These are phyloP conservation scores for Clitopilus passeckerianus DNA, from an alignment of 768 basidiomycete genomes.

Conservation along the genomic window DNA sequence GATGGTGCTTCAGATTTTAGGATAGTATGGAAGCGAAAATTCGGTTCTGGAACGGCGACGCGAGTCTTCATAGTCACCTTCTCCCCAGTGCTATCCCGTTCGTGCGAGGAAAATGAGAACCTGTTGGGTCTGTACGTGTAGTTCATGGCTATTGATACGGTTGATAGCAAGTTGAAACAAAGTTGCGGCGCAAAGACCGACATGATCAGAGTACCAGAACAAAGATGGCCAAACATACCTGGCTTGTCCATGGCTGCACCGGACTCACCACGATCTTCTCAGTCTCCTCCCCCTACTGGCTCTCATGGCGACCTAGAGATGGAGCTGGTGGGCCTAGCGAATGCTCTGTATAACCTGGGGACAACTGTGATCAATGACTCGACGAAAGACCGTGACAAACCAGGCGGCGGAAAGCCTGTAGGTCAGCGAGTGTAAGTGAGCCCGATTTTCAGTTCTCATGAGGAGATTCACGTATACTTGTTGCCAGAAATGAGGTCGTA, in stretches of 20 bases:
- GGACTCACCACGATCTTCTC: constrained; percentile 69
- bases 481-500: constrained; percentile 67
- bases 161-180: neutral
- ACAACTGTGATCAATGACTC: constrained; percentile 82
- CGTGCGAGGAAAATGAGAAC: neutral
- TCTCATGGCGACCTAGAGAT: constrained; percentile 71
- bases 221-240: neutral
- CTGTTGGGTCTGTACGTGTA: neutral
- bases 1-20: neutral
- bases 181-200: neutral
- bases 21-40: neutral
- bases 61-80: neutral
- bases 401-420: constrained; percentile 68
- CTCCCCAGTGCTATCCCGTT: neutral
- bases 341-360: constrained; percentile 74
- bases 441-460: neutral
- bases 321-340: constrained; percentile 72
- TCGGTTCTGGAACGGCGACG: neutral
- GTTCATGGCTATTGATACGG: neutral
- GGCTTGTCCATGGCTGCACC: constrained; percentile 31
- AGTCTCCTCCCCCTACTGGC: constrained; percentile 68
- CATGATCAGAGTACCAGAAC: neutral
- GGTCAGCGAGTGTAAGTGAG: constrained; percentile 64
- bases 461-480: constrained; percentile 3
- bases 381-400: constrained; percentile 73